Conservation (phyloP, 768 basidiomycete genomes). For the Chalciporus sphaerocephalus region DNA sequence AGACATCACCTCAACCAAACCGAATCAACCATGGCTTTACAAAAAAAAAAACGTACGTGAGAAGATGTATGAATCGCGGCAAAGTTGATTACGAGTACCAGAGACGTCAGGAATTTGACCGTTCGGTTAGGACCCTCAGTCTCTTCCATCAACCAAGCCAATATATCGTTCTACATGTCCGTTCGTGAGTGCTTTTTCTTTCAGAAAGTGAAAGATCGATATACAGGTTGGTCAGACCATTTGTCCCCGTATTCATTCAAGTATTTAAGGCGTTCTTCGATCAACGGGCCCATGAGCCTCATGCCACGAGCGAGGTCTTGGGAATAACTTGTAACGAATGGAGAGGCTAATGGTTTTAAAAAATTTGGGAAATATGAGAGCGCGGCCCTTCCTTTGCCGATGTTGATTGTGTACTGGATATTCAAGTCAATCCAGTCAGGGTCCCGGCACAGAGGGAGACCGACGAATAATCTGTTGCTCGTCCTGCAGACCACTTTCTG, state of each 20-base stretch:
- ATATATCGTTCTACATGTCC: conserved; percentile 25
- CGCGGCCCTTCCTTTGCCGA: conserved; percentile 15
- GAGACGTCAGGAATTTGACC: conserved; percentile 16
- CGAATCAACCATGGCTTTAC: conserved; percentile 13
- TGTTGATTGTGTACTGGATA: conserved; percentile 28
- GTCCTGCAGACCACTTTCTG: conserved; percentile 37
- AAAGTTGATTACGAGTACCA: conserved; percentile 10
- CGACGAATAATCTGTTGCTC: conserved; percentile 46
- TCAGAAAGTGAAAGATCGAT: not conserved
- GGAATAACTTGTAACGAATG: not conserved
- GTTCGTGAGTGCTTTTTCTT: not conserved
- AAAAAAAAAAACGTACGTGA: not conserved
- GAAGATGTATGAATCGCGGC: conserved; percentile 25
- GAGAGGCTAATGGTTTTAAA: conserved; percentile 28
- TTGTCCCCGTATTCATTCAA: conserved; percentile 20
- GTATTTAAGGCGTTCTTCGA: conserved; percentile 25
- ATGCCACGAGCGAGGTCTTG: conserved; percentile 5
- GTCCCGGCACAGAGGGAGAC: conserved; percentile 42
- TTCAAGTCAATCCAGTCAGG: conserved; percentile 32
- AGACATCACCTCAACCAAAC: not conserved
- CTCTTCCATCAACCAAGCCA: conserved; percentile 31
- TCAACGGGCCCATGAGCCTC: conserved; percentile 25
- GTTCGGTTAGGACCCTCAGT: conserved; percentile 14
- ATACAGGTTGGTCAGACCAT: conserved; percentile 32
- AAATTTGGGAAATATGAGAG: conserved; percentile 31